Percentiles rank a stretch among this genome's conserved stretches.
phyloP scores from a whole-genome alignment of 202 grass and related monocot genomes.

The Tripidium arundinaceum region DNA sequence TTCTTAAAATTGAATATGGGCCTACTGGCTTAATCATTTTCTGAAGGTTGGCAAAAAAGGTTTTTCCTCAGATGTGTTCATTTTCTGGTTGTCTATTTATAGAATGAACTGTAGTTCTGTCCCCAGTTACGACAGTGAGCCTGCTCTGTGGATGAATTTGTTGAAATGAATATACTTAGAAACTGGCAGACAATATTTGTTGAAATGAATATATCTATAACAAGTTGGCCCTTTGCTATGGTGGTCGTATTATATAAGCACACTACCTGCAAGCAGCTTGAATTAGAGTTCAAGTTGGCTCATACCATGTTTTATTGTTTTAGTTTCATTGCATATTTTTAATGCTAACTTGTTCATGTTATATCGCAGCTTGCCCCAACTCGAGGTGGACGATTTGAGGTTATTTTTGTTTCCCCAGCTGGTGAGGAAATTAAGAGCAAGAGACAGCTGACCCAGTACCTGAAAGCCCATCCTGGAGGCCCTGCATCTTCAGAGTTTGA shows the following conservation, averaged over 20 bases:
- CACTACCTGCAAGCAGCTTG: neutral
- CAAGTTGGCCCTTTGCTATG: neutral
- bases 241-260: neutral
- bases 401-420: conserved; percentile 59
- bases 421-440: conserved; percentile 92
- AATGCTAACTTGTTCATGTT: neutral
- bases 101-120: neutral
- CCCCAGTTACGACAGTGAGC: neutral
- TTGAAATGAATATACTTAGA: neutral
- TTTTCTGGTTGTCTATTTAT: neutral
- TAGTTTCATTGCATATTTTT: neutral
- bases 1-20: neutral
- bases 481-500: conserved; percentile 72
- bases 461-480: conserved; percentile 58
- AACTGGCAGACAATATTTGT: neutral
- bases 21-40: neutral
- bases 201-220: neutral
- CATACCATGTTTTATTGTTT: neutral
- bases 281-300: neutral
- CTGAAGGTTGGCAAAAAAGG: neutral
- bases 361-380: conserved; percentile 41
- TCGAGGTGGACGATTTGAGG: conserved; percentile 51
- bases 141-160: neutral
- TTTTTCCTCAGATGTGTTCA: neutral
- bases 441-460: conserved; percentile 62